phyloP scores from a whole-genome alignment of 78 protist species.

The Fonticula alba region DNA sequence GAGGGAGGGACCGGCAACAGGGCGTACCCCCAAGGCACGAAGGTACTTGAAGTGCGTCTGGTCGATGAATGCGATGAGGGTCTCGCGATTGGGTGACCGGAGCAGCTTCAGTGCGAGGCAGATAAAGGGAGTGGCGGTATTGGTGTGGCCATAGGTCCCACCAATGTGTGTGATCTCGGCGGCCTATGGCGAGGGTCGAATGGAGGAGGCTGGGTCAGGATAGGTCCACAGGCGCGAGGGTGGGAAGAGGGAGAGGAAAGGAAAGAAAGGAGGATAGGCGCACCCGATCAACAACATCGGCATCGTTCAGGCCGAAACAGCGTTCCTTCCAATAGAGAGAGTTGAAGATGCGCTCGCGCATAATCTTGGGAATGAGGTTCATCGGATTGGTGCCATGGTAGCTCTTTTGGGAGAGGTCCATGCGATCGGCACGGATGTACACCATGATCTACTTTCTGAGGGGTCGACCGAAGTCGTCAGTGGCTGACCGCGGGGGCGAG shows the following conservation, averaged over 20 bases:
- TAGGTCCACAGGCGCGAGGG: not conserved
- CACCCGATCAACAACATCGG: not conserved
- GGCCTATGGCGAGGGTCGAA: slow-evolving; percentile 32
- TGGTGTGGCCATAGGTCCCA: slow-evolving; percentile 69
- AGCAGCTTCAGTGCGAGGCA: slow-evolving; percentile 74
- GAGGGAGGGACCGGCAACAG: not conserved
- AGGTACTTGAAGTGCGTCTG: slow-evolving; percentile 80
- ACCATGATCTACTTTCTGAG: not conserved
- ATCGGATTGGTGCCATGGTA: not conserved
- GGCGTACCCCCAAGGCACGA: slow-evolving; percentile 70
- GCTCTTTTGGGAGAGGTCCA: not conserved
- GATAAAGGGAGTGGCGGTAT: slow-evolving; percentile 70
- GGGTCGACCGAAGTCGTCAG: not conserved
- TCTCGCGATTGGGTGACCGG: slow-evolving; percentile 76
- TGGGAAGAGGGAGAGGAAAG: not conserved
- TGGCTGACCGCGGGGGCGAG: not conserved
- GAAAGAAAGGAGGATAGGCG: not conserved
- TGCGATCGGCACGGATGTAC: not conserved
- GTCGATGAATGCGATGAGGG: slow-evolving; percentile 61
- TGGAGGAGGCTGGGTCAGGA: not conserved
- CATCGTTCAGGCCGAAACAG: slow-evolving; percentile 75
- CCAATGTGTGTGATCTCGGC: slow-evolving; percentile 58
- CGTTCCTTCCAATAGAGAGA: slow-evolving; percentile 85
- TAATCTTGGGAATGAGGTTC: slow-evolving; percentile 74
- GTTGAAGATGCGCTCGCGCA: slow-evolving; percentile 52